Evolutionary conservation across 108 stramenopile species (phyloP).

Genomic region (Skeletonema tropicum): DNA sequence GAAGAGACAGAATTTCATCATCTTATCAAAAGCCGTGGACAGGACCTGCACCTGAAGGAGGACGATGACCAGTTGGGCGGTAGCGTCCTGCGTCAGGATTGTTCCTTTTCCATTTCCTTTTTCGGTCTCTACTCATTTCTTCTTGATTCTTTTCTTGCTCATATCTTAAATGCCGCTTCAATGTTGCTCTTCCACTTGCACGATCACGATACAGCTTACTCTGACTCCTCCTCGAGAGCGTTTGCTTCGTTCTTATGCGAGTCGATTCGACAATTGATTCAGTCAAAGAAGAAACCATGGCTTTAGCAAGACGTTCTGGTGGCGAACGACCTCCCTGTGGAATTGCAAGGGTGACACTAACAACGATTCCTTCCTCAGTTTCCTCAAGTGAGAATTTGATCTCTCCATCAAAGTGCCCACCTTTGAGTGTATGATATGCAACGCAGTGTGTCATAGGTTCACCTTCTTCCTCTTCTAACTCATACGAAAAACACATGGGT

Average conservation of each 20-base stretch:
- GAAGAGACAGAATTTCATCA: neutral
- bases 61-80: slow-evolving; percentile 70
- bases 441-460: slow-evolving; percentile 30
- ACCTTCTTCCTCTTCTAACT: slow-evolving; percentile 32
- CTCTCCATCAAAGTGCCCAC: slow-evolving; percentile 81
- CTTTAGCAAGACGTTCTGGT: slow-evolving; percentile 35
- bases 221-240: slow-evolving; percentile 56
- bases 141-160: slow-evolving; percentile 72
- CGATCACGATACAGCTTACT: slow-evolving; percentile 56
- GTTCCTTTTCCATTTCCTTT: slow-evolving; percentile 73
- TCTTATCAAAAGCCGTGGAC: neutral
- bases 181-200: slow-evolving; percentile 49
- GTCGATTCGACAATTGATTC: slow-evolving; percentile 59
- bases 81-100: slow-evolving; percentile 85
- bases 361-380: slow-evolving; percentile 22
- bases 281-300: slow-evolving; percentile 49
- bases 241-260: slow-evolving; percentile 54
- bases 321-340: slow-evolving; percentile 58
- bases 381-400: slow-evolving; percentile 51
- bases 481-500: slow-evolving; percentile 51
- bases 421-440: slow-evolving; percentile 61
- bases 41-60: neutral
- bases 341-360: slow-evolving; percentile 54
- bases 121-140: slow-evolving; percentile 83
- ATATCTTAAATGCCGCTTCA: slow-evolving; percentile 62